A percentile compares a stretch with the other conserved stretches of the same genome.
phyloP scores from a whole-genome alignment of 2,329 filamentous ascomycete species.

The Alternaria consortialis region DNA sequence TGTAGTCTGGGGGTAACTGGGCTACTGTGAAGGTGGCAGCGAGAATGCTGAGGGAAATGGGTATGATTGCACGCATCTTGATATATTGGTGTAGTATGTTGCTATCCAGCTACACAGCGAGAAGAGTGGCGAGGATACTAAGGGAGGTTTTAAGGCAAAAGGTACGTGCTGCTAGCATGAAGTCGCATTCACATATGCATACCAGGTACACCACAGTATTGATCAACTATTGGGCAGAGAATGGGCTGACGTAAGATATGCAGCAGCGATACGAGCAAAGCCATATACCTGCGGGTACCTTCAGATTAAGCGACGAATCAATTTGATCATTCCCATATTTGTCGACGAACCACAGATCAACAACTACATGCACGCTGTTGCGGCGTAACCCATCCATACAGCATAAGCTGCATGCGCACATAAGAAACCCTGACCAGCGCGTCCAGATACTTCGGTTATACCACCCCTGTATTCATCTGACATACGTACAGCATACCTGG shows the following conservation, averaged over 20 bases:
- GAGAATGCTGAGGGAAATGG: constrained; percentile 4
- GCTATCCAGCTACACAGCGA: background rate
- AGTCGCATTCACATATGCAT: background rate
- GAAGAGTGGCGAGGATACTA: background rate
- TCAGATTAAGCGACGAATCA: background rate
- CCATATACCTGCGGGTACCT: background rate
- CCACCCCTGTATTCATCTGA: background rate
- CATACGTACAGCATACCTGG: background rate
- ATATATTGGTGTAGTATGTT: background rate
- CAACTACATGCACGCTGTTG: background rate
- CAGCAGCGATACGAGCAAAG: background rate
- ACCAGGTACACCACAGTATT: background rate
- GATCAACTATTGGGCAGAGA: background rate
- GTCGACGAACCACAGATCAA: background rate
- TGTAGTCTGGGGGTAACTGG: background rate
- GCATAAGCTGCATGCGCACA: background rate
- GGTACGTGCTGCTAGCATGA: background rate
- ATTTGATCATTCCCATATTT: background rate
- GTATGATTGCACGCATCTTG: background rate
- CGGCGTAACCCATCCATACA: background rate
- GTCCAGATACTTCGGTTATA: background rate
- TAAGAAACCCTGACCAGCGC: background rate
- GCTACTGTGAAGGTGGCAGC: constrained; percentile 5
- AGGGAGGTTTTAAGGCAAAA: background rate
- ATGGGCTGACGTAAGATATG: background rate